Conservation (phyloP, 768 basidiomycete species). For the Guyanaporus albipodus region DNA sequence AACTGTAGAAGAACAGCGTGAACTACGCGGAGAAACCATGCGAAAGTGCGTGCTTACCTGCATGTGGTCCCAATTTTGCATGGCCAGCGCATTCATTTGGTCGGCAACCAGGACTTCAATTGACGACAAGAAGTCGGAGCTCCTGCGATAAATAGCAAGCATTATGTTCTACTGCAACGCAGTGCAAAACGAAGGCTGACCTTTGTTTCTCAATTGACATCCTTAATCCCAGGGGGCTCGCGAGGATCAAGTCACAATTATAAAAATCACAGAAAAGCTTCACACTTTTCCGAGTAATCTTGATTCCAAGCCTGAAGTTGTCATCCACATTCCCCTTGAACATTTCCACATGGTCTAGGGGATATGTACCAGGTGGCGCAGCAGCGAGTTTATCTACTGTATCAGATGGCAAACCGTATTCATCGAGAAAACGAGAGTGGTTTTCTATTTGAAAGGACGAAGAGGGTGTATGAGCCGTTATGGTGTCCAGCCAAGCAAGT, state of each 20-base stretch:
- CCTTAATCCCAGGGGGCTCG: constrained; percentile 88
- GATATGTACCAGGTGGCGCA: constrained; percentile 74
- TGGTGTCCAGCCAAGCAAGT: constrained; percentile 73
- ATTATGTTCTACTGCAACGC: background rate
- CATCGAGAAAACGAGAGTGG: constrained; percentile 70
- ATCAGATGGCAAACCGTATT: constrained; percentile 80
- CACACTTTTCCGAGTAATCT: constrained; percentile 87
- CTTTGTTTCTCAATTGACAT: constrained; percentile 93
- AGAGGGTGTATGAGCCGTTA: constrained; percentile 71
- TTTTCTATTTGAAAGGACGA: constrained; percentile 84
- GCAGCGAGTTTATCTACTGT: constrained; percentile 74
- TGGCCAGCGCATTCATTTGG: constrained; percentile 86
- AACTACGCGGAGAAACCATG: background rate
- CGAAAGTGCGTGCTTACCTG: constrained; percentile 51
- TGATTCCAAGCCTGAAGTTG: constrained; percentile 87
- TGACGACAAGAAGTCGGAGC: constrained; percentile 87
- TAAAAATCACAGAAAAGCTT: constrained; percentile 93
- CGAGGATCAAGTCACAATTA: constrained; percentile 84
- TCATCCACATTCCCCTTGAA: constrained; percentile 98
- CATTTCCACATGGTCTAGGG: constrained; percentile 84
- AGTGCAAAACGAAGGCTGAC: constrained; percentile 40
- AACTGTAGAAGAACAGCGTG: constrained; percentile 48
- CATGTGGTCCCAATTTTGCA: constrained; percentile 99
- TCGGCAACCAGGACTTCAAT: constrained; percentile 91
- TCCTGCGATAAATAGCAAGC: constrained; percentile 42